Conservation (phyloP, 2,329 filamentous ascomycete species). For the Cytospora paraplurivora region DNA sequence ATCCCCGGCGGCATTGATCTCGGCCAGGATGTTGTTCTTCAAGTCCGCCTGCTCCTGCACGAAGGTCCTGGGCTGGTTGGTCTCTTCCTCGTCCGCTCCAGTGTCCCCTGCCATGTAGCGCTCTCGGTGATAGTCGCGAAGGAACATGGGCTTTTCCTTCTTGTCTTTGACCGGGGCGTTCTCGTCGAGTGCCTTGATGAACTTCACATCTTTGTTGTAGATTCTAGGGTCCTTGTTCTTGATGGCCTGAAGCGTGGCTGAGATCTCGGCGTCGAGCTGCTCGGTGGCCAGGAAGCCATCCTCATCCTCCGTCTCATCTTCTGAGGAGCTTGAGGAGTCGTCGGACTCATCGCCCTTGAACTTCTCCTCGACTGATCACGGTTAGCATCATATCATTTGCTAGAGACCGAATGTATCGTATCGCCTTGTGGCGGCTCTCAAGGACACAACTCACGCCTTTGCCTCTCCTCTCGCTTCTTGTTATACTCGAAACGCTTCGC, state of each 20-base stretch:
- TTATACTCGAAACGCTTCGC: slow-evolving; percentile 92
- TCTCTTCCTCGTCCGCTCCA: slow-evolving; percentile 55
- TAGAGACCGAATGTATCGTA: background rate
- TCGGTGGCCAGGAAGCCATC: slow-evolving; percentile 84
- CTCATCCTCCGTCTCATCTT: slow-evolving; percentile 85
- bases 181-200: slow-evolving; percentile 70
- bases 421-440: background rate
- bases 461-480: slow-evolving; percentile 89
- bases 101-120: slow-evolving; percentile 76
- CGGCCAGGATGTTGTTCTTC: slow-evolving; percentile 74
- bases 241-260: slow-evolving; percentile 83
- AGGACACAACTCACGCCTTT: slow-evolving; percentile 57
- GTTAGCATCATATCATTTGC: background rate
- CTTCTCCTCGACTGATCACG: slow-evolving; percentile 79
- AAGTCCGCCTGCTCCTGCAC: slow-evolving; percentile 84
- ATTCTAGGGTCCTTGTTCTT: slow-evolving; percentile 87
- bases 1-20: slow-evolving; percentile 70
- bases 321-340: slow-evolving; percentile 65
- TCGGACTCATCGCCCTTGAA: slow-evolving; percentile 59
- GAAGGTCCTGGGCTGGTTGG: slow-evolving; percentile 66
- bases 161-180: slow-evolving; percentile 49
- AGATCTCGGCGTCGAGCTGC: slow-evolving; percentile 83
- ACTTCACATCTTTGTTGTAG: slow-evolving; percentile 78
- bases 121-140: slow-evolving; percentile 89
- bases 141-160: slow-evolving; percentile 80